Evolutionary conservation across 805 yeast genomes (phyloP), one percentile per base, ranked within the genome.

Genomic region (Brettanomyces custersianus): DNA sequence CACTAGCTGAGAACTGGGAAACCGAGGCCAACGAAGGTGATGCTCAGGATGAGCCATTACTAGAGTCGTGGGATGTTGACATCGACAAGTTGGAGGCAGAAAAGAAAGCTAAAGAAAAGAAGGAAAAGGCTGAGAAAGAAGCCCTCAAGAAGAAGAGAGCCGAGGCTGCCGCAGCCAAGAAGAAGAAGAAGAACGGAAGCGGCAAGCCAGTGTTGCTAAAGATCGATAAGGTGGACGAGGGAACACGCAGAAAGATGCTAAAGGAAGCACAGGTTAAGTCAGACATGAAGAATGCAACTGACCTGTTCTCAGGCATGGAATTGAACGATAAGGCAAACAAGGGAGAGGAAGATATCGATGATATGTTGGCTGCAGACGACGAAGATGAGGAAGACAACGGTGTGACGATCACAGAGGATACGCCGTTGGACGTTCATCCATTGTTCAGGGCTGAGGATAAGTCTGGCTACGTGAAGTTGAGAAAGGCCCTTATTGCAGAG

Each of bases 211-310:
- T 60, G 11, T 52, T 68, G 33, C 48, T 74, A 50, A 82, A 77
- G 31, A 68, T 82, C 43, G 90, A 81, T 42, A 64, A 65, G 13
- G 72, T 82, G 28, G 95, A 85, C 56, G 82, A 75, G 45, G 67
- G 65, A 43, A 78, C 90, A n/a, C 71, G 85, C 52, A 73, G 66
- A 47, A 87, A 81, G 52, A 59, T 87, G 59, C 67, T 83, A 60
- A 79, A 69, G 52, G 68, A 80, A 56, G 94, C 92, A 16, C 95
- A 90, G 61, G 51, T 85, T 40, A 79, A 75, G 33, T 73, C 94
- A 20, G 98, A 90, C 63, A 67, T 90, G 58, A 85, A 84, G 59
- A 85, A 84, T 55, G 97, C 98, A 21, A 90, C 95, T 7, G 94
- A 84, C 49, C 66, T 90, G 48, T 86, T 90, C 55, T 95, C 87